A percentile compares a stretch with the other conserved stretches of the same genome.
These are phyloP conservation scores for Didymella pomorum DNA, from an alignment of 2,329 filamentous ascomycete genomes.

Conservation along the genomic window DNA sequence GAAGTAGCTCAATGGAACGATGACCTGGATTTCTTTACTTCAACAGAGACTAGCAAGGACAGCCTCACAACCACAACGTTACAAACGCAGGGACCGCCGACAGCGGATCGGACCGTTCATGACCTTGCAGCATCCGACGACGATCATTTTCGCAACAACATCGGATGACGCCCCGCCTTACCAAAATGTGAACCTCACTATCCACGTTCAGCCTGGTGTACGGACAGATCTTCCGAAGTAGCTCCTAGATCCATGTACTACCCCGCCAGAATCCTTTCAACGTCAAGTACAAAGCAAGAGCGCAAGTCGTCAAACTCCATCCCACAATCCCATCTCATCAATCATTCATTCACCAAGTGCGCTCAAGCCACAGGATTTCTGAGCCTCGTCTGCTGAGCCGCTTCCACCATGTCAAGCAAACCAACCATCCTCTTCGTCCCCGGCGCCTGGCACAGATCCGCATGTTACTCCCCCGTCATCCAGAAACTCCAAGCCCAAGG, in stretches of 20 bases:
- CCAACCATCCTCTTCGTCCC: slow-evolving; percentile 15
- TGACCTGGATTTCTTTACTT: too few relatives aligned
- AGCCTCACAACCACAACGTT: not conserved
- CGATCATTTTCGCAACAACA: not conserved
- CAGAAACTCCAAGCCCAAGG: not conserved
- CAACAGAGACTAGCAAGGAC: too few relatives aligned
- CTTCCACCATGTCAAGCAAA: not conserved
- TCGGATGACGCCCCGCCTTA: not conserved
- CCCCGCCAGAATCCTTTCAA: not conserved
- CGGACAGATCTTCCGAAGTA: not conserved
- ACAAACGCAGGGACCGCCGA: slow-evolving; percentile 2
- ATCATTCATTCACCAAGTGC: too few relatives aligned
- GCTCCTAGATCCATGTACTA: not conserved
- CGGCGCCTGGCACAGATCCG: slow-evolving; percentile 14
- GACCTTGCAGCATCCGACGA: slow-evolving; percentile 9
- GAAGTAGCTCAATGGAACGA: too few relatives aligned
- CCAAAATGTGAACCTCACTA: slow-evolving; percentile 1
- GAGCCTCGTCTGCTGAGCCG: too few relatives aligned
- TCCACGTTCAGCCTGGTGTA: not conserved
- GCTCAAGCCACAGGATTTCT: too few relatives aligned
- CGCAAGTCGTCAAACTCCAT: too few relatives aligned
- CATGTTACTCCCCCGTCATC: slow-evolving; percentile 5
- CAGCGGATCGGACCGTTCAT: slow-evolving; percentile 15
- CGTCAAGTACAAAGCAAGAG: not conserved
- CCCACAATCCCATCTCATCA: too few relatives aligned